Evolutionary conservation across 306 rosid genomes (phyloP), one percentile per base, ranked within the genome.

Genomic region (Acmispon strigosus): DNA sequence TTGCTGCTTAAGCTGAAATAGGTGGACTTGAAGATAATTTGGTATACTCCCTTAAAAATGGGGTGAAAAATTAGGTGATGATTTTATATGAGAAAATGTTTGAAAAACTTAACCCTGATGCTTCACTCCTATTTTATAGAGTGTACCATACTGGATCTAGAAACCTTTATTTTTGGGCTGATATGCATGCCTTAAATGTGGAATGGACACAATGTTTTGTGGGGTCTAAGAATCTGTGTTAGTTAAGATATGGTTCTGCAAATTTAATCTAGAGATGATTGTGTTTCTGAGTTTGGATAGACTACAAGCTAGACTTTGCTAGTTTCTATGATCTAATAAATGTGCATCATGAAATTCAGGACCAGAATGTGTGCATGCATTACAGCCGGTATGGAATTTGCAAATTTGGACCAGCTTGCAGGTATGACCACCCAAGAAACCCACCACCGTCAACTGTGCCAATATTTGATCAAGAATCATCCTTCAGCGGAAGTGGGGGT

Each of bases 341-440:
- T 39, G 42, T 45, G 37, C 37, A 8, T 73, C 44, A 32, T 32
- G 52, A 65, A 80, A 69, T 78, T 73, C 88, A 94, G 97, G 98
- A 87, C 53, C 89, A 89, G 86, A 84, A 76, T 55, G 56, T 80
- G 34, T 94, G 98, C 92, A 15, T 90, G 0, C 76, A 85, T 74
- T 94, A 86, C 81, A 84, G 92, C 66, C 88, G 89, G 45, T 88
- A 84, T 49, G 98, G 98, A 76, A 89, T 94, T 66, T 94, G 97
- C 88, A 94, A 90, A 77, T 93, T 72, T 9, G 97, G 98, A 73
- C 94, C 97, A 16, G 85, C 92, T 17, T 93, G 97, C 85, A 88
- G 71, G 88, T 93, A 58, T 58, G 92, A 90, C 61, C 98, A 93
- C 55, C 87, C 95, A 0, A 54, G 66, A 54, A 43, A 66, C 61